Base-by-base conservation (phyloP, 2,329 filamentous ascomycete genomes). In the Rhytidhysteron rufulum region DNA sequence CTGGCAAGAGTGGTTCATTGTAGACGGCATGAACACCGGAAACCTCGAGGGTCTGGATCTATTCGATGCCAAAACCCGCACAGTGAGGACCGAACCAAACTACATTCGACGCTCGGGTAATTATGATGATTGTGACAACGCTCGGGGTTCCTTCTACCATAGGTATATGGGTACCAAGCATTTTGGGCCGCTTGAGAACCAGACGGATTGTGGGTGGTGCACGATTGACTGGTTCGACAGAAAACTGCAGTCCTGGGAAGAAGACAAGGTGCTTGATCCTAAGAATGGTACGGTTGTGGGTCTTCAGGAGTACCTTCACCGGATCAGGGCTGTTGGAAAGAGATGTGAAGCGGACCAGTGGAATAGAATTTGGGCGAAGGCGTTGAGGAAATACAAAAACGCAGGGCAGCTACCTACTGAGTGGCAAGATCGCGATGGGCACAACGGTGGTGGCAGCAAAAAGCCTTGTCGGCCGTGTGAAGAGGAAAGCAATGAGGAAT, bases 11-110 rank as follows among this genome's bases (percentile, higher is more conserved):
- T 47, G 44, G 44, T 39, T 35, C 18, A 39, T 47, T 22, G 41
- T 44, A 5, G 44, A 47, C 20, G 44, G 44, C 20, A 47, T 47
- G 44, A 38, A 47, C 34, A 38, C 44, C 15, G 41, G 37, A 3
- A 47, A 41, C 25, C 41, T 47, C 22, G 44, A 41, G 21, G 44
- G 44, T 5, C 24, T 47, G 5, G 37, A 41, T 11, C 10, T 24
- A 7, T 41, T 47, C 29, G 37, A 41, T n/a, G 16, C n/a, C 4
- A 18, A 8, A 4, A 47, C 44, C 4, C n/a, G 19, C 13, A 38
- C 16, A 7, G 6, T 35, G 11, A 37, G 20, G 27, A 40, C 22
- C n/a, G 38, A 41, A 19, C 31, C 24, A 5, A 10, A 4, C n/a
- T 16, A 20, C 11, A 13, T 9, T 5, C 13, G 18, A 3, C 32